These are phyloP conservation scores for Phytophthora vignae DNA, from an alignment of 352 stramenopile genomes.

Conservation along the genomic window DNA sequence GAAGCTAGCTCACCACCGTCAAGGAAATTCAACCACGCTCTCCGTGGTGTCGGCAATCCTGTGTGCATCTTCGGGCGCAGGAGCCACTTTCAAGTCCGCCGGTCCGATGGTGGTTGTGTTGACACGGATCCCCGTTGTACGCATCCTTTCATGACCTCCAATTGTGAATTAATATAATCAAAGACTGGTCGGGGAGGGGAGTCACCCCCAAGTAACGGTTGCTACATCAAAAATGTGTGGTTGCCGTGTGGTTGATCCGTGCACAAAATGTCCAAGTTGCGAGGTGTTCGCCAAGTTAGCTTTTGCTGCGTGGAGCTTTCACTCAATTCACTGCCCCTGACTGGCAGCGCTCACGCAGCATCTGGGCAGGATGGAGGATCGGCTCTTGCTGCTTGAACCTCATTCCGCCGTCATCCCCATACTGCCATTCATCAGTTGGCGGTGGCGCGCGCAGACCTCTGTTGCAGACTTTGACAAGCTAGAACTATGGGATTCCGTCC, in stretches of 20 bases:
- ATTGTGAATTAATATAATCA: background rate
- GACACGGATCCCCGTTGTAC: slow-evolving; percentile 1
- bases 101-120: background rate
- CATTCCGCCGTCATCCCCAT: background rate
- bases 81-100: slow-evolving; percentile 10
- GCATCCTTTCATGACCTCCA: slow-evolving; percentile 20
- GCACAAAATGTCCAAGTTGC: slow-evolving; percentile 29
- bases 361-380: slow-evolving; percentile 9
- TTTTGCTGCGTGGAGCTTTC: slow-evolving; percentile 26
- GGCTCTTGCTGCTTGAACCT: slow-evolving; percentile 11
- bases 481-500: slow-evolving; percentile 36
- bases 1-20: background rate
- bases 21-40: slow-evolving; percentile 31
- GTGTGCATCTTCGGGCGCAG: background rate
- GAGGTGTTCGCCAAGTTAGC: slow-evolving; percentile 17
- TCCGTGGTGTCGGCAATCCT: slow-evolving; percentile 13
- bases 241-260: slow-evolving; percentile 26
- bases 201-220: slow-evolving; percentile 18
- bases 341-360: background rate
- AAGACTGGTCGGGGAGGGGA: too few relatives aligned
- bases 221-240: slow-evolving; percentile 22
- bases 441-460: slow-evolving; percentile 14
- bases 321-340: slow-evolving; percentile 15
- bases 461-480: background rate
- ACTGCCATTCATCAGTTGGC: slow-evolving; percentile 29